Percentiles rank a stretch among this genome's conserved stretches.
phyloP scores from a whole-genome alignment of 306 rosid species.

The Pyrus pyrifolia region DNA sequence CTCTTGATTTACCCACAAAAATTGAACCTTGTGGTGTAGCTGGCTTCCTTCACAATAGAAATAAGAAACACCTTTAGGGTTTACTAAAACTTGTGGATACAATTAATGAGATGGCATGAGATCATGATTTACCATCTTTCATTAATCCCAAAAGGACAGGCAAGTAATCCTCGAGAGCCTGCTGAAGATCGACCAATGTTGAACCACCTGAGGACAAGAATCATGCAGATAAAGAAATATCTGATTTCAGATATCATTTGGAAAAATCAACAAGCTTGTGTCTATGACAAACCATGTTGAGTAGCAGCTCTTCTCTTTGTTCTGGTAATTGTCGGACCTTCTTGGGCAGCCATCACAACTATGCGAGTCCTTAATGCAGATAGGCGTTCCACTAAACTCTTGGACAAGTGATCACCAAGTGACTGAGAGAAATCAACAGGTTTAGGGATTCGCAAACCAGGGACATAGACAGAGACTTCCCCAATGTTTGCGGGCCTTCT shows the following conservation, averaged over 20 bases:
- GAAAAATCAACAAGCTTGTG: conserved; percentile 6
- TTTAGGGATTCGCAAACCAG: conserved; percentile 90
- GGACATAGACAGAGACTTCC: conserved; percentile 89
- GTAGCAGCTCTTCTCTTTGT: conserved; percentile 76
- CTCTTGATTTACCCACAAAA: conserved; percentile 92
- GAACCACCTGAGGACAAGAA: conserved; percentile 70
- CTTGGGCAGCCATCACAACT: conserved; percentile 94
- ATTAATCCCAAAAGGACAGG: conserved; percentile 89
- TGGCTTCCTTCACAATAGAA: conserved; percentile 69
- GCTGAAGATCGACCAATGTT: conserved; percentile 80
- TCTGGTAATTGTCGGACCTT: conserved; percentile 89
- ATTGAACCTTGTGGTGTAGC: conserved; percentile 79
- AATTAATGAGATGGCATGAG: conserved; percentile 9
- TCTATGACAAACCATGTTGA: conserved; percentile 69
- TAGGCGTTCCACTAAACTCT: conserved; percentile 69
- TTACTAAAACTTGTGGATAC: conserved; percentile 15
- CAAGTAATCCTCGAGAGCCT: conserved; percentile 85
- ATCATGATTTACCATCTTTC: conserved; percentile 66
- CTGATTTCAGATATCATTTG: not conserved
- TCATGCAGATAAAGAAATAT: conserved; percentile 28
- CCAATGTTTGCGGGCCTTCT: conserved; percentile 91
- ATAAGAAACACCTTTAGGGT: conserved; percentile 16
- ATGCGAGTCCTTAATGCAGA: conserved; percentile 88
- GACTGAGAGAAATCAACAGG: conserved; percentile 77
- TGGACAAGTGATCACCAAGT: conserved; percentile 69